Conservation (phyloP, 2,329 filamentous ascomycete species). For the Trichoderma polysporum region DNA sequence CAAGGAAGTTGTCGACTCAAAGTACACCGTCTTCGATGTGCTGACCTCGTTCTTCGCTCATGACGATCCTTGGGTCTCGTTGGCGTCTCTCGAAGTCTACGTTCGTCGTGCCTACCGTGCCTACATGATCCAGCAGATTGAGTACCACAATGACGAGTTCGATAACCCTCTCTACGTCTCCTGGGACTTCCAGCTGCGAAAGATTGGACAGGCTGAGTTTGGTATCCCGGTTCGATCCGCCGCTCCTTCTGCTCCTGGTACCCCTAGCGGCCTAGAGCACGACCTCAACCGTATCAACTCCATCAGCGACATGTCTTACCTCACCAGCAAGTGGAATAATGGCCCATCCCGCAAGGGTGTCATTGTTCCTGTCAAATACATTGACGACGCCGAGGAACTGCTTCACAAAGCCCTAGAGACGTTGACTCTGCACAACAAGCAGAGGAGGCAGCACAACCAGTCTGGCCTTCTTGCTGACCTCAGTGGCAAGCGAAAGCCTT, state of each 20-base stretch:
- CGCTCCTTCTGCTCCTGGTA: conserved; percentile 80
- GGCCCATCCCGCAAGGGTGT: conserved; percentile 90
- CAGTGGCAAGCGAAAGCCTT: conserved; percentile 66
- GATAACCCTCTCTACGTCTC: conserved; percentile 72
- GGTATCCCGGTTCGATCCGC: conserved; percentile 77
- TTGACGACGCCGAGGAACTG: conserved; percentile 90
- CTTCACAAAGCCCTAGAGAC: conserved; percentile 80
- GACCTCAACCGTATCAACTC: conserved; percentile 83
- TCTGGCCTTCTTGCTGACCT: conserved; percentile 69
- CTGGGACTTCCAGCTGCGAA: conserved; percentile 95
- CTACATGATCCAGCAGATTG: conserved; percentile 83
- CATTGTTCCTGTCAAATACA: conserved; percentile 87
- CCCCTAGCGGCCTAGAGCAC: conserved; percentile 59
- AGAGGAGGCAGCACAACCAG: conserved; percentile 54
- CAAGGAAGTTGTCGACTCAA: conserved; percentile 97
- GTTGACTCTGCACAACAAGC: conserved; percentile 63
- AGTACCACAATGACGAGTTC: conserved; percentile 81
- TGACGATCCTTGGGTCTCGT: conserved; percentile 87
- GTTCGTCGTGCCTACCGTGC: conserved; percentile 95
- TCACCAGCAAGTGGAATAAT: conserved; percentile 68
- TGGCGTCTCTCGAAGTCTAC: conserved; percentile 94
- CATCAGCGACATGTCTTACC: conserved; percentile 94
- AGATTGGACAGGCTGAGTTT: conserved; percentile 88
- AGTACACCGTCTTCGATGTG: conserved; percentile 97
- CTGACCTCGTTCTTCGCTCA: conserved; percentile 93